phyloP scores from a whole-genome alignment of 2,329 filamentous ascomycete genomes.

The Talaromyces sp. region DNA sequence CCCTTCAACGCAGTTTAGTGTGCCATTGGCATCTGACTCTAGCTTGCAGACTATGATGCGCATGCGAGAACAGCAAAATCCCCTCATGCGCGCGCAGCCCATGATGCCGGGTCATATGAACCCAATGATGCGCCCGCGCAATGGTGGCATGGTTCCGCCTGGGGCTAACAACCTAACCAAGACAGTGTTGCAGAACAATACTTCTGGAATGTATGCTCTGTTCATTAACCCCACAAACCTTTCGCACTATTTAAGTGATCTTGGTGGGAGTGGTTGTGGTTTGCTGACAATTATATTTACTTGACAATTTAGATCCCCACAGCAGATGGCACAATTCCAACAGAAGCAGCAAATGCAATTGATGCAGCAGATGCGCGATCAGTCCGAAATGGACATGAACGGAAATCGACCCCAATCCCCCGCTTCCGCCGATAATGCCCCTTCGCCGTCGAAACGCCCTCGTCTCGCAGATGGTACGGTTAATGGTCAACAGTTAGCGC shows the following conservation, averaged over 20 bases:
- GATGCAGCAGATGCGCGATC: slow-evolving; percentile 83
- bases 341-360: slow-evolving; percentile 59
- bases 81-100: slow-evolving; percentile 74
- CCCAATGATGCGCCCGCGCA: slow-evolving; percentile 61
- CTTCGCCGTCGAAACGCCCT: slow-evolving; percentile 87
- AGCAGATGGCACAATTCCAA: slow-evolving; percentile 66
- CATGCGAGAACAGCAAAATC: slow-evolving; percentile 70
- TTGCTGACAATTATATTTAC: background rate
- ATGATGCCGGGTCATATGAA: slow-evolving; percentile 59
- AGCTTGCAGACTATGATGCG: slow-evolving; percentile 63
- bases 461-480: slow-evolving; percentile 75
- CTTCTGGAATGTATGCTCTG: slow-evolving; percentile 41
- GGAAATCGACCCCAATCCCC: slow-evolving; percentile 81
- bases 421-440: slow-evolving; percentile 79
- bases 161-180: slow-evolving; percentile 59
- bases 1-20: slow-evolving; percentile 17
- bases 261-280: background rate
- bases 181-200: slow-evolving; percentile 75
- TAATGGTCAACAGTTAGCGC: slow-evolving; percentile 76
- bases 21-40: slow-evolving; percentile 11
- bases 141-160: slow-evolving; percentile 38
- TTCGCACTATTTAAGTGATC: background rate
- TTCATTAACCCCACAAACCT: slow-evolving; percentile 7
- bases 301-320: slow-evolving; percentile 54
- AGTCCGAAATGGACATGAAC: slow-evolving; percentile 83